phyloP scores from a whole-genome alignment of 192 early-diverging fungal genomes.

The Coemansia sp. region DNA sequence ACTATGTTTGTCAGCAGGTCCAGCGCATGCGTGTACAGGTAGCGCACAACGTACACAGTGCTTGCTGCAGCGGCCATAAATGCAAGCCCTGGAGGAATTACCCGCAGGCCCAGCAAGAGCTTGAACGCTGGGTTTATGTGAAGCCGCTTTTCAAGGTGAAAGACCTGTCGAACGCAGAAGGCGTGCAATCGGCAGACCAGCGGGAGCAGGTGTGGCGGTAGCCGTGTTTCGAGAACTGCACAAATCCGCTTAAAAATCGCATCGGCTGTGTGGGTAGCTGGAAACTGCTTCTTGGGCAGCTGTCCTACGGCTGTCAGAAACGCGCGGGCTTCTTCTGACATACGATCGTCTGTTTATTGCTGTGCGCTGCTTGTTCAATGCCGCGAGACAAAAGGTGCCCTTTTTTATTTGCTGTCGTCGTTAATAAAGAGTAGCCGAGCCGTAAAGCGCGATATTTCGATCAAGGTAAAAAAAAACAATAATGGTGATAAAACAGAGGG shows the following conservation, averaged over 20 bases:
- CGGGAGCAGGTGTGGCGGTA: constrained; percentile 43
- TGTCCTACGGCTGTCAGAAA: constrained; percentile 35
- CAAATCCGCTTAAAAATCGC: constrained; percentile 8
- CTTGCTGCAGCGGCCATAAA: constrained; percentile 40
- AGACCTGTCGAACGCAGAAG: constrained; percentile 26
- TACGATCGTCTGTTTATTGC: not conserved
- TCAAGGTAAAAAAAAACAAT: too few relatives aligned
- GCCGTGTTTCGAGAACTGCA: constrained; percentile 8
- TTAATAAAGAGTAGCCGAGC: not conserved
- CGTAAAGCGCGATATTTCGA: too few relatives aligned
- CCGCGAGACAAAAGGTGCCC: too few relatives aligned
- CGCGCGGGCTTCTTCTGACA: constrained; percentile 21
- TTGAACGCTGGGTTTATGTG: constrained; percentile 45
- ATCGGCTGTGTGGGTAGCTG: constrained; percentile 28
- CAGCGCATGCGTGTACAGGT: constrained; percentile 40
- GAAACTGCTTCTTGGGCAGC: constrained; percentile 35
- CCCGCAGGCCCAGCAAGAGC: constrained; percentile 30
- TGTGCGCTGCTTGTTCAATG: too few relatives aligned
- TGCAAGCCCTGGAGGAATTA: constrained; percentile 39
- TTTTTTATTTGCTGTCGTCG: too few relatives aligned
- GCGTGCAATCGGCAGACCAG: constrained; percentile 27
- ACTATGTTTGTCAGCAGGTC: constrained; percentile 48
- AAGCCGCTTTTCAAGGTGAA: constrained; percentile 39
- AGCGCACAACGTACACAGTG: constrained; percentile 37
- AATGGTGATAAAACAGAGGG: too few relatives aligned